These are phyloP conservation scores for Paracoccidioides brasiliensis DNA, from an alignment of 2,329 filamentous ascomycete species.

Conservation along the genomic window DNA sequence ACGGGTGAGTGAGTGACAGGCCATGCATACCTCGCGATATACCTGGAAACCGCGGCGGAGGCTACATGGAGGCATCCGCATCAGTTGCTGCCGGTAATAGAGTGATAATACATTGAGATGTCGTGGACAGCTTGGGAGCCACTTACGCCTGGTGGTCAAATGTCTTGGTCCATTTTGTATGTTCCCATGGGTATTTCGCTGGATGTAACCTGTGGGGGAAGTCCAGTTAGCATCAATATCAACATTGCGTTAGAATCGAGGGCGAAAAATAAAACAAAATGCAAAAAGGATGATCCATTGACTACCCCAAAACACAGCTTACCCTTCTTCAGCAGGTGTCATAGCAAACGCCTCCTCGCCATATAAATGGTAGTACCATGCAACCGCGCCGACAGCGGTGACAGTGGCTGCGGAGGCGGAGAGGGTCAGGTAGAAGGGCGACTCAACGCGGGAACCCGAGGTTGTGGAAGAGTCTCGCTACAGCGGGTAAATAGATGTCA, in stretches of 20 bases:
- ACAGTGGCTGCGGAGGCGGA: constrained; percentile 77
- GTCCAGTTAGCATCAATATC: constrained; percentile 6
- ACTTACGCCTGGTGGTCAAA: constrained; percentile 94
- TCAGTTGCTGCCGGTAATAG: too few species aligned
- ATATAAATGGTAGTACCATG: constrained; percentile 97
- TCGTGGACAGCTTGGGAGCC: constrained; percentile 1
- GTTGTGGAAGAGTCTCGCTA: constrained; percentile 57
- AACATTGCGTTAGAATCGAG: neutral
- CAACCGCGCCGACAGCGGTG: constrained; percentile 74
- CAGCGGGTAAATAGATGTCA: constrained; percentile 7
- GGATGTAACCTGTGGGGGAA: constrained; percentile 61
- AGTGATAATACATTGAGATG: neutral
- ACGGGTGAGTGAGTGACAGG: constrained; percentile 91
- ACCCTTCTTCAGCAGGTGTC: constrained; percentile 97
- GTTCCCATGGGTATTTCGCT: constrained; percentile 90
- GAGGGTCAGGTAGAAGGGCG: constrained; percentile 70
- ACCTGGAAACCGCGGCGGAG: constrained; percentile 99
- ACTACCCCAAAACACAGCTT: constrained; percentile 39
- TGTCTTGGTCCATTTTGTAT: constrained; percentile 81
- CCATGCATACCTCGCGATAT: constrained; percentile 95
- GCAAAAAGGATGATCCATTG: neutral
- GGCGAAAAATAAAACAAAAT: too few species aligned
- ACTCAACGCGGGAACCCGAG: constrained; percentile 50
- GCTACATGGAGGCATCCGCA: constrained; percentile 33
- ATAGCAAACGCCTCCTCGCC: constrained; percentile 75